phyloP scores from a whole-genome alignment of 129 eudicot genomes.

The Flaveria brownii region DNA sequence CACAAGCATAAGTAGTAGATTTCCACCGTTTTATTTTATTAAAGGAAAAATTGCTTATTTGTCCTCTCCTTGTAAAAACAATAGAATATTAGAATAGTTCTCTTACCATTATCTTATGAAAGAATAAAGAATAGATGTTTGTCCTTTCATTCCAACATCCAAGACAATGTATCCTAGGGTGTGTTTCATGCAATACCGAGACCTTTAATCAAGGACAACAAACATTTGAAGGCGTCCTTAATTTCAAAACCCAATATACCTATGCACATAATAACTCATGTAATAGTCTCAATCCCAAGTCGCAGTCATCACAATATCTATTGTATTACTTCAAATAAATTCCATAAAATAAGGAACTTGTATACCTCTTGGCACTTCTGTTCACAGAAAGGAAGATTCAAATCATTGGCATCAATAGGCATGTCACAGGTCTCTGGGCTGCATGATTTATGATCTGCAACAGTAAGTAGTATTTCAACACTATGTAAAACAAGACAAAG shows the following conservation, averaged over 20 bases:
- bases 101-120: no score
- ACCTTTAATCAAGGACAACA: background rate
- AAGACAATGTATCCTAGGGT: background rate
- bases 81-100: background rate
- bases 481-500: background rate
- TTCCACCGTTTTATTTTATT: background rate
- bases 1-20: background rate
- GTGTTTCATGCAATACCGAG: background rate
- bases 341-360: constrained; percentile 4
- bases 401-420: constrained; percentile 35
- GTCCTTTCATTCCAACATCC: constrained; percentile 3
- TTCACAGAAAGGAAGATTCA: constrained; percentile 55
- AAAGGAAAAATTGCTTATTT: background rate
- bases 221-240: background rate
- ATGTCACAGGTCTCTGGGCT: constrained; percentile 36
- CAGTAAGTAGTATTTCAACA: constrained; percentile 22
- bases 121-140: background rate
- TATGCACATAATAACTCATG: background rate
- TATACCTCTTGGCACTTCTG: constrained; percentile 73
- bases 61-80: background rate
- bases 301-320: constrained; percentile 10
- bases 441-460: constrained; percentile 73
- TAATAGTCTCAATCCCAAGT: constrained; percentile 2
- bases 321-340: background rate
- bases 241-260: background rate